These are phyloP conservation scores for Penicillium sp. DNA, from an alignment of 2,329 filamentous ascomycete species.

Conservation along the genomic window DNA sequence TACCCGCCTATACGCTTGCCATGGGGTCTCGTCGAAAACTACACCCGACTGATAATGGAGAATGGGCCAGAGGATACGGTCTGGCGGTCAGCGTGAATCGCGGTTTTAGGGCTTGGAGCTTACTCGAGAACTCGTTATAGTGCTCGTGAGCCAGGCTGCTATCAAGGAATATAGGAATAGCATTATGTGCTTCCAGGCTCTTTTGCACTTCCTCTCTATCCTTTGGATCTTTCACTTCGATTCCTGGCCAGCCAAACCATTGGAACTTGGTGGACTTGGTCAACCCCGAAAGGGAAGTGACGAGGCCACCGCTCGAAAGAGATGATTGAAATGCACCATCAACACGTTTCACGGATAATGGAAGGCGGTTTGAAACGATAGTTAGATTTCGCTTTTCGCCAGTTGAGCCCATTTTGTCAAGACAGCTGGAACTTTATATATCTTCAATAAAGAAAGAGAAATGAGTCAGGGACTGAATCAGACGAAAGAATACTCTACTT, in stretches of 20 bases:
- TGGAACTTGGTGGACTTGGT: slow-evolving; percentile 86
- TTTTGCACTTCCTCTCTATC: slow-evolving; percentile 68
- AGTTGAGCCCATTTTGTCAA: slow-evolving; percentile 3
- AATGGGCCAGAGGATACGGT: slow-evolving; percentile 93
- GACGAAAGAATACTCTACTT: background rate
- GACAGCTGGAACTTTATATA: background rate
- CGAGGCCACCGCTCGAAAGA: slow-evolving; percentile 87
- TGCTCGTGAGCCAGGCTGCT: slow-evolving; percentile 85
- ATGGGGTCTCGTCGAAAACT: slow-evolving; percentile 37
- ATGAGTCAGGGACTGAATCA: background rate
- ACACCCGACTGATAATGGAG: slow-evolving; percentile 13
- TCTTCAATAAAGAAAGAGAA: background rate
- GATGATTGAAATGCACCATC: slow-evolving; percentile 80
- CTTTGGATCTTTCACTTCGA: slow-evolving; percentile 71
- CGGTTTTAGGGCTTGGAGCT: slow-evolving; percentile 26
- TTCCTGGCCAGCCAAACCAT: slow-evolving; percentile 95
- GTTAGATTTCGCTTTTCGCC: slow-evolving; percentile 43
- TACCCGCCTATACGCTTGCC: slow-evolving; percentile 83
- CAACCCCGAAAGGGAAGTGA: slow-evolving; percentile 82
- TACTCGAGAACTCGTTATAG: slow-evolving; percentile 96
- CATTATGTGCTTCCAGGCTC: slow-evolving; percentile 73
- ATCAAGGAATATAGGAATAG: slow-evolving; percentile 81
- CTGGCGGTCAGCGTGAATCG: slow-evolving; percentile 41
- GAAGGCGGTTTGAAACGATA: slow-evolving; percentile 86
- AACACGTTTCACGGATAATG: slow-evolving; percentile 83